Base-by-base conservation (phyloP, 805 yeast species). In the Saturnispora diversa region DNA sequence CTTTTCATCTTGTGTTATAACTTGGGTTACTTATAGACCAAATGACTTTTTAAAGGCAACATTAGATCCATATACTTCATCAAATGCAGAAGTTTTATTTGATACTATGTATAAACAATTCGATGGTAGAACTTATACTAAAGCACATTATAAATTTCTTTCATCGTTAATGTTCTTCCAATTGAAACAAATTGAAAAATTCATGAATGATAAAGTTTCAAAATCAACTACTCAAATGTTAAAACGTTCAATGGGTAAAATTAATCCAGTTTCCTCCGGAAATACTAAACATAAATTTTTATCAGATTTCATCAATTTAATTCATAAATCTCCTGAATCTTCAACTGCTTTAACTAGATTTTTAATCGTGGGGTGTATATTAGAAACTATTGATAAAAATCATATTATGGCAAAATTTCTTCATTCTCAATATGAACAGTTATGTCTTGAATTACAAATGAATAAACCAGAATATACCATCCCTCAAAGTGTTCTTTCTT, bases 1-100 rank as follows among this genome's bases (percentile, higher is more conserved):
- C 44, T 62, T 75, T 33, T 52, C 74, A n/a, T 66, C 67, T 36
- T 55, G 74, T 3, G 47, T 75, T 6, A 58, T 62, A 43, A 56
- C 62, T 30, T 77, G 83, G 82, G 60, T 72, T 2, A 51, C 68
- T 40, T 62, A 74, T 10, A 62, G 75, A 46, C 71, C 79, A 0
- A 40, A 48, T 5, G 77, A 75, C 37, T 74, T 62, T 44, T 38
- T 65, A 13, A 54, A 52, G 20, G 50, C 54, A 10, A 38, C 51
- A 2, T 44, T 45, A 7, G 37, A 44, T 31, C 20, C 39, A 5
- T 16, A 35, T 1, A 25, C 56, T 5, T 29, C 49, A 3, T 35
- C 49, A 21, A 59, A 56, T 35, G 60, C 61, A 5, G 68, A 63
- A 17, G 27, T 49, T 0, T 42, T 67, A n/a, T 66, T 66, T 47